Evolutionary conservation across 2,329 filamentous ascomycete species (phyloP), one percentile per base, ranked within the genome.

Genomic region (Leptographium lundbergii): DNA sequence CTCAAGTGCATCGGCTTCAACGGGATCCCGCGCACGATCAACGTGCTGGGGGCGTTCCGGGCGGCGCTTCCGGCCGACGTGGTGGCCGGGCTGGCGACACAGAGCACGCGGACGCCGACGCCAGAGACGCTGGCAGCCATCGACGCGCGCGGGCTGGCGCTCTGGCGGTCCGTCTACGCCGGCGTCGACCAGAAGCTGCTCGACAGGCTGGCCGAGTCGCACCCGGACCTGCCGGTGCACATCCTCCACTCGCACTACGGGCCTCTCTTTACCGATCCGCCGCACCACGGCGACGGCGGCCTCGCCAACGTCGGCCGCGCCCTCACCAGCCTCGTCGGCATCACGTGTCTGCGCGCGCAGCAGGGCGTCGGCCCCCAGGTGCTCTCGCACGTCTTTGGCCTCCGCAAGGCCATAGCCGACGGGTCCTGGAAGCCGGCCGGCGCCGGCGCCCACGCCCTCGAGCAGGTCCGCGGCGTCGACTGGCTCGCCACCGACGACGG

Each of bases 341-440:
- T 95, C 34, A 78, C 88, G 6, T 91, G 88, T 66, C 69, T 95
- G 69, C 74, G 89, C 4, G 81, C 89, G 52, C 89, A 94, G 76
- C 88, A 86, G 11, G 89, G 89, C 0, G 89, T 94, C 0, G 89
- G 84, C 0, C 89, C 89, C 1, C 89, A 94, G 75, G 88, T 95
- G 14, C 73, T 87, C 22, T 89, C 85, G 64, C 89, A 95, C 71
- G 78, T 94, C 0, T 92, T 91, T 73, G 89, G 89, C 0, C 68
- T 95, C 71, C 73, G 87, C 60, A 94, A 94, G 74, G 87, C 83
- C 0, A 77, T 87, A 57, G 82, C 87, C 63, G 85, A 90, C 69
- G 87, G 85, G 1, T 75, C 74, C 24, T 78, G 78, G 72, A 45
- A 69, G 72, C 60, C 56, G 77, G 79, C 59, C 74, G 54, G 25